Evolutionary conservation across 2,329 filamentous ascomycete genomes (phyloP).

Genomic region (Colletotrichum sidae): DNA sequence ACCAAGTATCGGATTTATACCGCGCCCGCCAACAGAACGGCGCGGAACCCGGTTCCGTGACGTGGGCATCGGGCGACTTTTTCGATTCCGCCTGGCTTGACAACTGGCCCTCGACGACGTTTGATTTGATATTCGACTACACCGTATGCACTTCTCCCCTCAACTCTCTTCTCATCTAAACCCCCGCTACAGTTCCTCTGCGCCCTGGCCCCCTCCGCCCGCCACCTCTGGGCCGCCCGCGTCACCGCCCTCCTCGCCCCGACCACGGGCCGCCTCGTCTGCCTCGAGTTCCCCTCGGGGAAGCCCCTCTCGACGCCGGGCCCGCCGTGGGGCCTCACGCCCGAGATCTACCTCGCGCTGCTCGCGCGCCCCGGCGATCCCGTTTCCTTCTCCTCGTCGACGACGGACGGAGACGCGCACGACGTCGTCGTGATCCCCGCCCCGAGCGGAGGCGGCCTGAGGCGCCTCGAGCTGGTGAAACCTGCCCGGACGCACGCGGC

Average conservation of each 20-base stretch:
- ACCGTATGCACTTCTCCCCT: conserved; percentile 57
- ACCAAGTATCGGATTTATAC: conserved; percentile 57
- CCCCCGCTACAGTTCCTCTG: conserved; percentile 57
- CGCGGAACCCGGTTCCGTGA: conserved; percentile 60
- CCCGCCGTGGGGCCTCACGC: conserved; percentile 78
- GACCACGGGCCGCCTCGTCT: conserved; percentile 63
- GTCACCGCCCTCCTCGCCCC: conserved; percentile 62
- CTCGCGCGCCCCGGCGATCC: conserved; percentile 76
- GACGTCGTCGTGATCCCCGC: conserved; percentile 55
- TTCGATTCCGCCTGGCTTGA: conserved; percentile 71
- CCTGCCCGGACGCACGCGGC: conserved; percentile 61
- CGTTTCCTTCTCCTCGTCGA: conserved; percentile 63
- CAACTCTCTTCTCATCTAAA: not conserved
- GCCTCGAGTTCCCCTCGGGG: conserved; percentile 82
- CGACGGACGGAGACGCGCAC: conserved; percentile 39
- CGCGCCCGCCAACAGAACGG: conserved; percentile 43
- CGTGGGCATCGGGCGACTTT: conserved; percentile 74
- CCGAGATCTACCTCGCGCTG: conserved; percentile 78
- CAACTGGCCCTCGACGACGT: conserved; percentile 57
- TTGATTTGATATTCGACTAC: conserved; percentile 76
- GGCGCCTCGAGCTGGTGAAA: conserved; percentile 61
- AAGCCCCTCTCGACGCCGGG: conserved; percentile 75
- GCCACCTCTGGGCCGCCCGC: conserved; percentile 65
- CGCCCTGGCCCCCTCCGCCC: conserved; percentile 65
- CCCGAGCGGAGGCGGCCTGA: conserved; percentile 52